phyloP scores from a whole-genome alignment of 1,284 basidiomycete genomes.

The Testicularia cyperi region DNA sequence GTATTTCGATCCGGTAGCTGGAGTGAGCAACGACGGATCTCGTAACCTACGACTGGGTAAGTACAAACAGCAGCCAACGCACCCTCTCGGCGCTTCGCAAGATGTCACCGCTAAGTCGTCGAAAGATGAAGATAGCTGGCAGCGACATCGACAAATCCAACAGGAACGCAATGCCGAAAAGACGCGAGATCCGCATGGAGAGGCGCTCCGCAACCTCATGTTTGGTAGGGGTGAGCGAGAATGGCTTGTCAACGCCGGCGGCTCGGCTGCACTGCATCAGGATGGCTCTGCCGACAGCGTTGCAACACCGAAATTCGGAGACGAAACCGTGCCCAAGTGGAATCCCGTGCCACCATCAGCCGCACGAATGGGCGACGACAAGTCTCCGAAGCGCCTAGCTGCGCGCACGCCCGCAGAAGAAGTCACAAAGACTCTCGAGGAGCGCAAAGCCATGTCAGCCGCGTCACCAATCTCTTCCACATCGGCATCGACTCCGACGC shows the following conservation, averaged over 20 bases:
- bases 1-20: no score
- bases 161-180: constrained; percentile 8
- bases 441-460: neutral
- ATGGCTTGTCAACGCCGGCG: constrained; percentile 33
- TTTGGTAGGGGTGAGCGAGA: constrained; percentile 32
- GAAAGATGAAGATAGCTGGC: constrained; percentile 1
- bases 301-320: constrained; percentile 11
- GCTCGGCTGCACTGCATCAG: constrained; percentile 1
- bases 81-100: neutral
- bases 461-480: neutral
- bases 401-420: constrained; percentile 22
- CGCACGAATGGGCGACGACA: no score
- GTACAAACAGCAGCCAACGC: neutral
- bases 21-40: no score
- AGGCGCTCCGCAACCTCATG: constrained; percentile 18
- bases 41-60: constrained; percentile 7
- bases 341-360: no score
- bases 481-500: no score
- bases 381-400: neutral
- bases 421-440: constrained; percentile 2
- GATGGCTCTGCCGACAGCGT: neutral
- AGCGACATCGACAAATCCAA: constrained; percentile 1
- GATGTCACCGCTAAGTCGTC: neutral
- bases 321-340: constrained; percentile 1
- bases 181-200: constrained; percentile 19